Evolutionary conservation across 2,329 filamentous ascomycete species (phyloP).

Genomic region (Colletotrichum sidae): DNA sequence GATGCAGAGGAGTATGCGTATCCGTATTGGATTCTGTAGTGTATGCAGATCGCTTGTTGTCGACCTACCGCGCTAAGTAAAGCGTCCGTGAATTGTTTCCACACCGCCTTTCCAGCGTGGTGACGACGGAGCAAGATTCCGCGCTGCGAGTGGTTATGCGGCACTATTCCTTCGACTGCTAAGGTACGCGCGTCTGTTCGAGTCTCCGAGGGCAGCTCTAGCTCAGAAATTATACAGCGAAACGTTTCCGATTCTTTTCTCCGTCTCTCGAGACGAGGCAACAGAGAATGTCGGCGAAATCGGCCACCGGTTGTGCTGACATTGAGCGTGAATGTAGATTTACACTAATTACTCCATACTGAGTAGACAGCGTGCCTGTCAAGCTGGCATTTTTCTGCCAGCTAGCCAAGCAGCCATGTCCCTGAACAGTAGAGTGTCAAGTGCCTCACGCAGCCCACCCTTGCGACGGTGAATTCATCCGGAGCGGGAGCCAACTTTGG

Average conservation of each 20-base stretch:
- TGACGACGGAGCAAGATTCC: slow-evolving; percentile 1
- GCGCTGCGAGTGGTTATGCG: background rate
- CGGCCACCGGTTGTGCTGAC: background rate
- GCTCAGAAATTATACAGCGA: background rate
- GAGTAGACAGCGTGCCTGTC: slow-evolving; percentile 9
- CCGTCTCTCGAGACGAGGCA: background rate
- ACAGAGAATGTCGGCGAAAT: background rate
- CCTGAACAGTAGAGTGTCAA: slow-evolving; percentile 36
- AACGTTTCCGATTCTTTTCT: slow-evolving; percentile 1
- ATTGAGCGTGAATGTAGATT: slow-evolving; percentile 1
- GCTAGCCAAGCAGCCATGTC: slow-evolving; percentile 23
- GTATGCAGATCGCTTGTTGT: slow-evolving; percentile 15
- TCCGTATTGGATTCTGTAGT: background rate
- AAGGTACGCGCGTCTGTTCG: too few species aligned
- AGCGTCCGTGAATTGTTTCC: slow-evolving; percentile 19
- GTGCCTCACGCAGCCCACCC: slow-evolving; percentile 32
- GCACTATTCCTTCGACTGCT: too few species aligned
- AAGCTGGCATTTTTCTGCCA: slow-evolving; percentile 17
- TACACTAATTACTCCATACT: background rate
- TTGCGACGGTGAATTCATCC: slow-evolving; percentile 37
- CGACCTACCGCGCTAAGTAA: slow-evolving; percentile 9
- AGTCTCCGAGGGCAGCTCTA: background rate
- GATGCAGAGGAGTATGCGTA: slow-evolving; percentile 24
- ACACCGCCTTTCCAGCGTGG: slow-evolving; percentile 30
- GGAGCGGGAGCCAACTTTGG: slow-evolving; percentile 34